A percentile compares a stretch with the other conserved stretches of the same genome.
These are phyloP conservation scores for Botryotinia calthae DNA, from an alignment of 2,329 filamentous ascomycete genomes.

Conservation along the genomic window DNA sequence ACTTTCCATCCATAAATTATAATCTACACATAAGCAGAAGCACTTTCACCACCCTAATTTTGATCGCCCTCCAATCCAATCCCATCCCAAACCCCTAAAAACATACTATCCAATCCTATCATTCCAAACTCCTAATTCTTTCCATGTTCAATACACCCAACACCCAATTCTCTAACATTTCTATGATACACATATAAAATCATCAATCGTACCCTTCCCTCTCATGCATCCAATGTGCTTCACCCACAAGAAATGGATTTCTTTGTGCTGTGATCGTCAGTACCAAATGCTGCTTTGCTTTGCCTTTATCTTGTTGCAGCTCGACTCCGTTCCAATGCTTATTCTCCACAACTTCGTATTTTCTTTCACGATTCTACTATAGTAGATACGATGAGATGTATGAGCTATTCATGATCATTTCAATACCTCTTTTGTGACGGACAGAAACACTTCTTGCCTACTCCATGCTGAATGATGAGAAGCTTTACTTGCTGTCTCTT, in stretches of 20 bases:
- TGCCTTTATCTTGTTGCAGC: background rate
- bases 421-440: background rate
- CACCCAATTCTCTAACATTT: background rate
- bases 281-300: background rate
- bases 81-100: background rate
- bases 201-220: conserved; percentile 1
- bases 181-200: conserved; percentile 10
- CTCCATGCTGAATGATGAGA: background rate
- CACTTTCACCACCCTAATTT: background rate
- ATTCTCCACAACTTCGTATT: background rate
- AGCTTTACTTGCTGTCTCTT: background rate
- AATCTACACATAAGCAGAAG: background rate
- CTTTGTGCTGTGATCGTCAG: background rate
- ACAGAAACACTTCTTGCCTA: background rate
- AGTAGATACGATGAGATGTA: background rate
- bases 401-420: background rate
- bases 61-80: background rate
- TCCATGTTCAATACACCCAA: background rate
- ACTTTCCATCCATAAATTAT: background rate
- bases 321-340: background rate
- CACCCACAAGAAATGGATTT: background rate
- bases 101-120: conserved; percentile 6
- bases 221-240: background rate
- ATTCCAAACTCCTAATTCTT: background rate
- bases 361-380: background rate